Evolutionary conservation across 495 filamentous ascomycete species (phyloP), one percentile per base, ranked within the genome.

Genomic region (Sabuloglossum arenarium): DNA sequence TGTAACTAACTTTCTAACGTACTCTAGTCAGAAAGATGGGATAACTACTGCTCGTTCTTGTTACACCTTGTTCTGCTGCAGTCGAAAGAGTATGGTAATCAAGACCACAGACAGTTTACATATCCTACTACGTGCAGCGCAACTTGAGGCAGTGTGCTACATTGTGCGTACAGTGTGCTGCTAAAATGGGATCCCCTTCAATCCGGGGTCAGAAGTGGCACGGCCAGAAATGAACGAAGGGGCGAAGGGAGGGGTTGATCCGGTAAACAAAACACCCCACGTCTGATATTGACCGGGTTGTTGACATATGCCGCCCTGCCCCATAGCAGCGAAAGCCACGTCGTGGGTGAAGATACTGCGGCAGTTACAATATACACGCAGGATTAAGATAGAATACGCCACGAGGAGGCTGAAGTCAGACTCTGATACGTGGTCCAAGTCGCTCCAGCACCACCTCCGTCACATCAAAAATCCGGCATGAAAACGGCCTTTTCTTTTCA

Each of bases 181-280:
- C 34, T 39, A 39, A 16, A 9, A 39, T 12, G 34, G 34, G 34
- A 39, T 9, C 6, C 14, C 12, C n/a, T 16, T 39, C 12, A 39
- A 39, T 39, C 34, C 34, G 34, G n/a, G 34, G 34, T 39, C 34
- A 39, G 34, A 16, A 12, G 30, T 32, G 30, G 30, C 30, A 11
- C 30, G 30, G 30, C 30, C 34, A 39, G 34, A 39, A 39, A 39
- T 39, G 34, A 39, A 12, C 14, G 34, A 39, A 16, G 34, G 34
- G 34, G 6, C 5, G 16, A 32, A 32, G 34, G 34, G 34, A 39
- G 12, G 34, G 34, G 5, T 39, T 16, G 34, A 39, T 39, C 34
- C 34, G 45, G 45, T 49, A 49, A 49, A 49, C 45, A 49, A 49
- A 49, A 49, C 45, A 49, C 19, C 45, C 45, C 45, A 49, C 45